These are phyloP conservation scores for Brassica juncea DNA, from an alignment of 345 rosid genomes.

Conservation along the genomic window DNA sequence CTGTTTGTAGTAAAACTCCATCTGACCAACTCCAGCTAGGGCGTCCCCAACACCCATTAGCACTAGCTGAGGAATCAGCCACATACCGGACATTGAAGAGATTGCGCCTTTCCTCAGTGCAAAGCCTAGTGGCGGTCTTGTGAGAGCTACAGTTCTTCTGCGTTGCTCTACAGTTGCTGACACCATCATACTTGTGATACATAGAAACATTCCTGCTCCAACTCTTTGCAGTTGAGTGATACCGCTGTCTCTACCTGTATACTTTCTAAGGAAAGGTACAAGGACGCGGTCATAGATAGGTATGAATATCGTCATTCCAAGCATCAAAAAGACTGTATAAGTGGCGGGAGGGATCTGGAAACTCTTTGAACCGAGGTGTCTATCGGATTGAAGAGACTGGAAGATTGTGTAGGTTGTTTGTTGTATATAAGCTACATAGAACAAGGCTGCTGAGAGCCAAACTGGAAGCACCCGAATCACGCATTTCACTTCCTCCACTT, in stretches of 20 bases:
- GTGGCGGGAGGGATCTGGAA: constrained; percentile 59
- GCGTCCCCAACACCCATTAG: constrained; percentile 42
- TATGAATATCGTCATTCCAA: constrained; percentile 51
- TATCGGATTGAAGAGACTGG: constrained; percentile 60
- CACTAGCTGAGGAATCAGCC: constrained; percentile 45
- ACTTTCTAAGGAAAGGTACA: constrained; percentile 45
- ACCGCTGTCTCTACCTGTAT: constrained; percentile 51
- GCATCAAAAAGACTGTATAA: constrained; percentile 54
- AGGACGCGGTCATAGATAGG: constrained; percentile 55
- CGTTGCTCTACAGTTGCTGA: constrained; percentile 39
- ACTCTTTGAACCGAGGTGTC: constrained; percentile 40
- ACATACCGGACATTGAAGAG: constrained; percentile 42
- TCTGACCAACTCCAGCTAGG: constrained; percentile 38
- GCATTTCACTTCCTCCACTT: constrained; percentile 71
- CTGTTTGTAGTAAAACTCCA: constrained; percentile 48
- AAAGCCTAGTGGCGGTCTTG: constrained; percentile 35
- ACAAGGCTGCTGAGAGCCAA: constrained; percentile 56
- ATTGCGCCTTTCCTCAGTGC: constrained; percentile 39
- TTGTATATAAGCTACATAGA: constrained; percentile 45
- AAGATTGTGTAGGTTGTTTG: constrained; percentile 58
- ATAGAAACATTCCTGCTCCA: constrained; percentile 43
- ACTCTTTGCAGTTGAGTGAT: constrained; percentile 50
- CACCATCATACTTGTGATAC: constrained; percentile 41
- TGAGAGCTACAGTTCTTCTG: constrained; percentile 35
- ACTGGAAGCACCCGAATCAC: constrained; percentile 57